Conservation (phyloP, 768 basidiomycete genomes). For the Amanita inopinata region DNA sequence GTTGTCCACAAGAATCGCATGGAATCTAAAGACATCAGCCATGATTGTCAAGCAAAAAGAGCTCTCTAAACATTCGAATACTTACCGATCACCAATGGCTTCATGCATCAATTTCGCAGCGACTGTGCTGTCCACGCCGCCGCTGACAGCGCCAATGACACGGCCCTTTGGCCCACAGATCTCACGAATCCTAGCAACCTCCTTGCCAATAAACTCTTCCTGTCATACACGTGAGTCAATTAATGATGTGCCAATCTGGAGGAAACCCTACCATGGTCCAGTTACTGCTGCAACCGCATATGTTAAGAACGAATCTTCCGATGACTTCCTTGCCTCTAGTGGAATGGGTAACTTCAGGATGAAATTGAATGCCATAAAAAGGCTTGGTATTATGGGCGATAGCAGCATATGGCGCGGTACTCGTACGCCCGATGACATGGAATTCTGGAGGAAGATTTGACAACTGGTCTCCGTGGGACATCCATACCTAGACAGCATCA, state of each 20-base stretch:
- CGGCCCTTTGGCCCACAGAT: slow-evolving; percentile 92
- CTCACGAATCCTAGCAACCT: slow-evolving; percentile 85
- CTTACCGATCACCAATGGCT: slow-evolving; percentile 92
- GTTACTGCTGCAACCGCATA: slow-evolving; percentile 70
- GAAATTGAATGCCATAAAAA: slow-evolving; percentile 96
- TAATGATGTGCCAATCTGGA: slow-evolving; percentile 8
- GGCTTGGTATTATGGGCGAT: slow-evolving; percentile 85
- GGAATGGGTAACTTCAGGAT: slow-evolving; percentile 96
- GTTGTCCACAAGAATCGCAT: slow-evolving; percentile 99
- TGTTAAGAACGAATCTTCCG: slow-evolving; percentile 69
- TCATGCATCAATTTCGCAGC: slow-evolving; percentile 99
- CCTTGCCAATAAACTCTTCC: slow-evolving; percentile 98
- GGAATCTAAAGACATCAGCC: slow-evolving; percentile 54
- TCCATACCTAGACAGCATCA: slow-evolving; percentile 72
- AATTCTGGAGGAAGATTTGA: slow-evolving; percentile 74
- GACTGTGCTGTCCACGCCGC: slow-evolving; percentile 96
- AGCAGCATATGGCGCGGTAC: slow-evolving; percentile 85
- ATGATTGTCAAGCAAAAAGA: slow-evolving; percentile 1
- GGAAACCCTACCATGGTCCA: slow-evolving; percentile 82
- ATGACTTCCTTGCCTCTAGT: slow-evolving; percentile 86
- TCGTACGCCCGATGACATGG: slow-evolving; percentile 79
- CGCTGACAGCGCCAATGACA: slow-evolving; percentile 95
- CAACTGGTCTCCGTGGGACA: slow-evolving; percentile 97
- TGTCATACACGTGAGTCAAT: slow-evolving; percentile 20
- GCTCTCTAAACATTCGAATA: slow-evolving; percentile 7